Evolutionary conservation across 768 basidiomycete species (phyloP).

Genomic region (Mycena rosella): DNA sequence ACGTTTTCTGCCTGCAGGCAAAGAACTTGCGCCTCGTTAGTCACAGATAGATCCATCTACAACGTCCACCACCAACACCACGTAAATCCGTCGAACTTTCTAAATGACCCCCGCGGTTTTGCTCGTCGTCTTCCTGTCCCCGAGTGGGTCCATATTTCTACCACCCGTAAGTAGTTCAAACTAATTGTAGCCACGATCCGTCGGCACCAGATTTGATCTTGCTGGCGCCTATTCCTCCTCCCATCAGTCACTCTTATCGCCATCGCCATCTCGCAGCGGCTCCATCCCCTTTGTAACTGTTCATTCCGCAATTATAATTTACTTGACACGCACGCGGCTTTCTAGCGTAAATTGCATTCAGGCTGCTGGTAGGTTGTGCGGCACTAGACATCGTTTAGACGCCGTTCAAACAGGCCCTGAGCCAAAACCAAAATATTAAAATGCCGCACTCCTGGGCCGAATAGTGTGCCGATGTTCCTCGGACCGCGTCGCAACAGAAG

Average conservation of each 20-base stretch:
- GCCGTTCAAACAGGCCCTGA: constrained; percentile 21
- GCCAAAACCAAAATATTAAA: constrained; percentile 21
- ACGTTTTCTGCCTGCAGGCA: constrained; percentile 89
- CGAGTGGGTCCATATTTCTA: constrained; percentile 30
- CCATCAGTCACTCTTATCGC: constrained; percentile 69
- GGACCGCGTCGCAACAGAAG: constrained; percentile 29
- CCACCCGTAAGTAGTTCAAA: not conserved
- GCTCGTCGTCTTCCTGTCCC: not conserved
- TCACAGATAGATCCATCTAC: constrained; percentile 28
- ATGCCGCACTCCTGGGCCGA: constrained; percentile 25
- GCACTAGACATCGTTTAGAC: constrained; percentile 18
- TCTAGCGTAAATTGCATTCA: constrained; percentile 6
- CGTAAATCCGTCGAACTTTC: constrained; percentile 31
- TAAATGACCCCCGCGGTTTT: constrained; percentile 5
- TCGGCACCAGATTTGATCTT: constrained; percentile 29
- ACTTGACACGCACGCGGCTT: constrained; percentile 10
- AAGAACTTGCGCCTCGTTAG: constrained; percentile 51
- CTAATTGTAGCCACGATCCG: too few relatives aligned
- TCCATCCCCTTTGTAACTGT: constrained; percentile 28
- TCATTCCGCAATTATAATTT: not conserved
- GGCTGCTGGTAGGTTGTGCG: constrained; percentile 21
- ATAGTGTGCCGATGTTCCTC: constrained; percentile 28
- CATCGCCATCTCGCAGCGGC: constrained; percentile 40
- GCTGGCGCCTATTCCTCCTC: constrained; percentile 42
- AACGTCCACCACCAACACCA: constrained; percentile 19